Conservation (phyloP, 257 asterid genomes). For the Primulina tabacum region DNA sequence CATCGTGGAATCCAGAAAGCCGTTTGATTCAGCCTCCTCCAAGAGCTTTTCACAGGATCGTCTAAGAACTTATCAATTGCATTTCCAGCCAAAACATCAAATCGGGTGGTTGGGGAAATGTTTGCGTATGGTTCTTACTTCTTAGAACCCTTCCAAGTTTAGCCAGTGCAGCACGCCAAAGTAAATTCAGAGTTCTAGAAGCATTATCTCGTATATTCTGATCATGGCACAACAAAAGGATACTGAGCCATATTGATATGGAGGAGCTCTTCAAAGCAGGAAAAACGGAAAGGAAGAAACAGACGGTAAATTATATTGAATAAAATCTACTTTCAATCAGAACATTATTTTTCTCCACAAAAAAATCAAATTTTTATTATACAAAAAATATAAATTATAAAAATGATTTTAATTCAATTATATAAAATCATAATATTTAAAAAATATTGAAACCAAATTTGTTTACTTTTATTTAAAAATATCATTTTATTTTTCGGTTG, state of each 20-base stretch:
- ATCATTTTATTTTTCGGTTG: too few species aligned
- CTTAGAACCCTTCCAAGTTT: slow-evolving; percentile 89
- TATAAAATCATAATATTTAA: too few species aligned
- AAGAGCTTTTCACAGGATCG: slow-evolving; percentile 54
- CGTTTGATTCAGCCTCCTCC: slow-evolving; percentile 74
- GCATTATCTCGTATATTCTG: slow-evolving; percentile 19
- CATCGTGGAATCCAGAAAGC: slow-evolving; percentile 53
- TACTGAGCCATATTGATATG: slow-evolving; percentile 14
- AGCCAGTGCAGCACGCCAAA: slow-evolving; percentile 55
- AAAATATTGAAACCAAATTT: too few species aligned
- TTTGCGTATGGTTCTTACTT: slow-evolving; percentile 93
- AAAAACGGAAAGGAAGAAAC: slow-evolving; percentile 7
- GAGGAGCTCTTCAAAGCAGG: slow-evolving; percentile 3
- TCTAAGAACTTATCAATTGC: slow-evolving; percentile 89
- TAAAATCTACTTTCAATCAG: too few species aligned
- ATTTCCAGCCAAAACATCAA: slow-evolving; percentile 65
- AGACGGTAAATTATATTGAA: too few species aligned
- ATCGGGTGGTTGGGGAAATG: slow-evolving; percentile 95
- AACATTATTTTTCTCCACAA: too few species aligned
- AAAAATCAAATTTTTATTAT: too few species aligned
- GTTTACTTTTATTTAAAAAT: too few species aligned
- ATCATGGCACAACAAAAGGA: slow-evolving; percentile 11
- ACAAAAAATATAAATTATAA: too few species aligned
- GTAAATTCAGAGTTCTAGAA: slow-evolving; percentile 6
- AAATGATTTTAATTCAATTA: too few species aligned